phyloP scores from a whole-genome alignment of 345 rosid genomes.

The Iberis pinnata region DNA sequence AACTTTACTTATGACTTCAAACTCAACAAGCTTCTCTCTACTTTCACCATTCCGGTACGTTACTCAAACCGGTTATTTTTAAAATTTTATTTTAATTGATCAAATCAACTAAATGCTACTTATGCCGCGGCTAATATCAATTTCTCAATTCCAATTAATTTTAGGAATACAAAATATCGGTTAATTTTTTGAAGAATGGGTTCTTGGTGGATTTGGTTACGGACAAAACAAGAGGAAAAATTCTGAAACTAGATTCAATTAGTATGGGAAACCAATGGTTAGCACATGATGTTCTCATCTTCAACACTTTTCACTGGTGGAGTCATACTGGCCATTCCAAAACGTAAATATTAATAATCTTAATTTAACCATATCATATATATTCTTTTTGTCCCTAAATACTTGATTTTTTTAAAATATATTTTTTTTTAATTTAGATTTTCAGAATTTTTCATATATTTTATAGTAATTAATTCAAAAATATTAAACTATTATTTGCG shows the following conservation, averaged over 20 bases:
- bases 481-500: too few relatives aligned
- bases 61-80: neutral
- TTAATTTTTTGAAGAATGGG: constrained; percentile 39
- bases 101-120: neutral
- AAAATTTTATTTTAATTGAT: too few relatives aligned
- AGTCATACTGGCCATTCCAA: constrained; percentile 36
- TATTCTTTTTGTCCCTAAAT: too few relatives aligned
- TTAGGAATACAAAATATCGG: constrained; percentile 42
- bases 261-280: constrained; percentile 38
- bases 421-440: too few relatives aligned
- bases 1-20: constrained; percentile 30
- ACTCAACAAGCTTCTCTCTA: constrained; percentile 23
- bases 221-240: constrained; percentile 36
- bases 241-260: constrained; percentile 55
- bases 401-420: too few relatives aligned
- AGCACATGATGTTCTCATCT: constrained; percentile 48
- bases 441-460: too few relatives aligned
- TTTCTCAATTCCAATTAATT: too few relatives aligned
- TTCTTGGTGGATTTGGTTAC: constrained; percentile 44
- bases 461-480: too few relatives aligned
- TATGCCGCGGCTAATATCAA: too few relatives aligned
- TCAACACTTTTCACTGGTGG: constrained; percentile 75
- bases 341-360: constrained; percentile 22
- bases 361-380: too few relatives aligned
- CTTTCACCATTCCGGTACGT: constrained; percentile 27